Evolutionary conservation across 129 eudicot species (phyloP), one percentile per base, ranked within the genome.

Genomic region (Chrysanthemum lavandulifolium): DNA sequence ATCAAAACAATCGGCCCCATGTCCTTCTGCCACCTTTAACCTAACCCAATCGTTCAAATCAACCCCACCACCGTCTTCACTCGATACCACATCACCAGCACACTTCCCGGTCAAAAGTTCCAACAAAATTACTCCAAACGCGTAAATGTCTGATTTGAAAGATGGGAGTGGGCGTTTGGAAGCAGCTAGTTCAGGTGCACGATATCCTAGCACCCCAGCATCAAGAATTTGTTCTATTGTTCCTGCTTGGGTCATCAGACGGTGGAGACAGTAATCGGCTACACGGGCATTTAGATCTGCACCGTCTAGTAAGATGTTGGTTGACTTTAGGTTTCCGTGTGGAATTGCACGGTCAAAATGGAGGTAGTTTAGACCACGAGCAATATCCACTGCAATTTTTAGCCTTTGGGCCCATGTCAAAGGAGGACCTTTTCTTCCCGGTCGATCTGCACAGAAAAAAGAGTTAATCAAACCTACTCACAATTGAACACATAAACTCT

Each of bases 331-430:
- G 84, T 95, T 95, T 58, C 99, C 99, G 25, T 95, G 99, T 33
- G 99, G 99, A 47, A 95, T 85, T 4, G 90, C 97, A 0, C 99
- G 94, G 84, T 95, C 99, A 52, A 91, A 95, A 76, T 95, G 99
- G 86, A 95, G 99, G 83, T 95, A 95, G 73, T 95, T 95, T 74
- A 95, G 87, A 56, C 99, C 99, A 67, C 97, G 99, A 29, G 96
- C 97, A 68, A 95, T 79, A 58, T 95, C 99, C 3, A 95, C 97
- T 27, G 99, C 88, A 68, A 95, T 95, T 76, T 95, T 95, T 55
- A 95, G 93, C 81, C 99, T 75, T 63, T 95, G 99, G 2, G 84
- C 85, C 99, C 99, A 95, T 10, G 94, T 79, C 29, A 95, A 77
- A 0, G 94, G 96, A 3, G 96, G 91, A 5, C 96, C 97, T 78